These are phyloP conservation scores for Lignosus rhinocerotis DNA, from an alignment of 1,284 basidiomycete species.

Conservation along the genomic window DNA sequence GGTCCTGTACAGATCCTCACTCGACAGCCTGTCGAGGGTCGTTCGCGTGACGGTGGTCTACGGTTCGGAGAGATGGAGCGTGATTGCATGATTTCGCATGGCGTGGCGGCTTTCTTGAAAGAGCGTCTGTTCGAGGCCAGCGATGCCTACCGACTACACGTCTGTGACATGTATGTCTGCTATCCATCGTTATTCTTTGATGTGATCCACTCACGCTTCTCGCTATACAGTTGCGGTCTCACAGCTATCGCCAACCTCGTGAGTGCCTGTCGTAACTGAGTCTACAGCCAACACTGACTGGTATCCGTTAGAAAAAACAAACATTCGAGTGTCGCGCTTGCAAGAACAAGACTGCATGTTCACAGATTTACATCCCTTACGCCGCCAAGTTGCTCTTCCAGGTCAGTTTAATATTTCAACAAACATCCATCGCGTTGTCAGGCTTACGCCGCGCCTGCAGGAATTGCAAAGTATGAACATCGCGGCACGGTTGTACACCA, in stretches of 20 bases:
- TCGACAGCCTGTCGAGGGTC: constrained; percentile 98
- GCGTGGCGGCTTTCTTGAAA: constrained; percentile 96
- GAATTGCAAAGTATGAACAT: constrained; percentile 93
- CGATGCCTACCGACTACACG: constrained; percentile 94
- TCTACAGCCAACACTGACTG: not conserved
- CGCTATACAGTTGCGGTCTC: constrained; percentile 73
- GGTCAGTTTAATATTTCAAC: constrained; percentile 42
- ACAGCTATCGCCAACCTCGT: constrained; percentile 94
- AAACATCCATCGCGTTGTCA: not conserved
- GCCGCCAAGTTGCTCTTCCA: constrained; percentile 93
- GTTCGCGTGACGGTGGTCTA: constrained; percentile 96
- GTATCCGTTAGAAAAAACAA: constrained; percentile 71
- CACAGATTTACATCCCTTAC: constrained; percentile 89
- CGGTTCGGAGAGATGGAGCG: constrained; percentile 99
- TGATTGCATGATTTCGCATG: constrained; percentile 99
- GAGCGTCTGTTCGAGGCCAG: constrained; percentile 92
- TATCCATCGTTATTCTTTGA: not conserved
- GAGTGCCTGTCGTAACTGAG: constrained; percentile 31
- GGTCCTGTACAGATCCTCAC: constrained; percentile 98
- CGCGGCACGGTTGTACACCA: constrained; percentile 80
- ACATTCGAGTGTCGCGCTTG: constrained; percentile 89
- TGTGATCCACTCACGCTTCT: constrained; percentile 14
- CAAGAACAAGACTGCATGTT: constrained; percentile 93
- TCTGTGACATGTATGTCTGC: constrained; percentile 85
- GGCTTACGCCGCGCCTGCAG: constrained; percentile 36